Conservation (phyloP, 768 basidiomycete genomes). For the Macrolepiota dolichaula region DNA sequence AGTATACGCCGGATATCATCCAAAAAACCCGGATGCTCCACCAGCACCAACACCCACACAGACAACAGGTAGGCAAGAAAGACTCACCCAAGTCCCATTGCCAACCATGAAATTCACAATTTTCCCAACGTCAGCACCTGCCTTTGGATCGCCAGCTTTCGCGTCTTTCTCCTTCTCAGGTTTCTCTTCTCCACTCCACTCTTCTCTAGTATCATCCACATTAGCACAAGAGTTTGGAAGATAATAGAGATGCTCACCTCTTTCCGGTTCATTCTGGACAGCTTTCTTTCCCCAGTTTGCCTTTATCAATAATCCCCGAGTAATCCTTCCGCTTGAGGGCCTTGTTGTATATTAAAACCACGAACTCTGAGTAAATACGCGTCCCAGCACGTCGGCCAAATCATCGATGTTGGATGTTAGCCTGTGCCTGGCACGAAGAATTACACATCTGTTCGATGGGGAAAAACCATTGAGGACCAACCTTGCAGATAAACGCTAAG, state of each 20-base stretch:
- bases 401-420: conserved; percentile 78
- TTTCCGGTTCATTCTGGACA: too few species aligned
- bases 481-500: conserved; percentile 70
- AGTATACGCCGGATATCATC: too few species aligned
- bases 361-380: conserved; percentile 75
- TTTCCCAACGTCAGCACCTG: too few species aligned
- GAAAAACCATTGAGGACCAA: too few species aligned
- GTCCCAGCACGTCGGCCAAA: conserved; percentile 73
- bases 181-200: conserved; percentile 30
- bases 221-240: neutral
- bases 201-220: conserved; percentile 18
- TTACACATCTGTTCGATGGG: neutral
- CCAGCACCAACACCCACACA: too few species aligned
- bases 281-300: too few species aligned
- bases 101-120: too few species aligned
- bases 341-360: conserved; percentile 88
- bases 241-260: neutral
- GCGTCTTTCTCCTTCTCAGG: conserved; percentile 36
- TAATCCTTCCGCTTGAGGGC: conserved; percentile 80
- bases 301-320: conserved; percentile 66
- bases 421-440: conserved; percentile 48
- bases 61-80: too few species aligned
- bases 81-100: too few species aligned
- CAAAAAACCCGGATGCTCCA: too few species aligned
- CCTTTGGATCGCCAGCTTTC: conserved; percentile 62